Base-by-base conservation (phyloP, 2,329 filamentous ascomycete genomes). In the Teratosphaeria gauchensis region DNA sequence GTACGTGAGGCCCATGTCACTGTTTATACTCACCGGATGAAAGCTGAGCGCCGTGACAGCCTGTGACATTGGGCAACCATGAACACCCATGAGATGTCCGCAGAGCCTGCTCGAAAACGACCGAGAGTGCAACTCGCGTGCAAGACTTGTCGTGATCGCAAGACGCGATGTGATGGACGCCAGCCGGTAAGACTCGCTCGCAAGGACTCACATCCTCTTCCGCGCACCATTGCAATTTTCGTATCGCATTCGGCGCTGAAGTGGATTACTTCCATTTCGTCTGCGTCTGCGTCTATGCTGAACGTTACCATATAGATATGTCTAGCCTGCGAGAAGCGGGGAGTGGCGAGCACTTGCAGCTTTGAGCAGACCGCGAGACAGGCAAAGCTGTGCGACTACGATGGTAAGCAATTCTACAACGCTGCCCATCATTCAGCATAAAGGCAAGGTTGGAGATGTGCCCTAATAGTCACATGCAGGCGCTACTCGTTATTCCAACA, bases 81-180 rank as follows among this genome's bases (percentile, higher is more conserved):
- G 42, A 16, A 48, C 42, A 3, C 42, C 19, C 9, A 5, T 48
- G 6, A 19, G 16, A 21, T 8, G 16, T 21, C n/a, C 19, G 19
- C 42, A 48, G 42, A 48, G 42, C 42, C n/a, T 48, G 51, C 19
- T 9, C 21, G 51, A 12, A 53, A 53, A 12, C 51, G 51, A 14
- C 51, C 51, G 31, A 30, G 51, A 16, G 31, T 53, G 4, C 51
- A 53, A 33, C 51, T 53, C 12, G 63, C 63, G 33, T 65, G 63
- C 55, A 62, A 62, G 19, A 62, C 64, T 16, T 67, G 65, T 59
- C 61, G 63, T 30, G 63, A 64, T 14, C 62, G 65, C 9, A 67
- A 67, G 58, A 67, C 65, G 51, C 63, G 65, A 16, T 67, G 64
- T 55, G 65, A 65, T 56, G 64, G 64, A 2, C 56, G 60, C 11